Conservation (phyloP, 805 yeast genomes). For the Suhomyces canberraensis region DNA sequence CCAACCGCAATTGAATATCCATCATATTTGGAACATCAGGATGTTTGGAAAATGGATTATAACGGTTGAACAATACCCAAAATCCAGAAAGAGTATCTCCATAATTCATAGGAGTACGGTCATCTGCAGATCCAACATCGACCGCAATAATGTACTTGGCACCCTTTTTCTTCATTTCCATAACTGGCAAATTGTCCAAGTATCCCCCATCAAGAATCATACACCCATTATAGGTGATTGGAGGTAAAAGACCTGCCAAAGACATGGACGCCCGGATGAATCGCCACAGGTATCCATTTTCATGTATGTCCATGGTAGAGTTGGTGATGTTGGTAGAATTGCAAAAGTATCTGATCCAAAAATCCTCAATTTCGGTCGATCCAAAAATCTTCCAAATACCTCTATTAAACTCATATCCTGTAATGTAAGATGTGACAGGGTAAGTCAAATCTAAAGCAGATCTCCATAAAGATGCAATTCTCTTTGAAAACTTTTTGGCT, state of each 20-base stretch:
- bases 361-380: slow-evolving; percentile 88
- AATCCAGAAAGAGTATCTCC: slow-evolving; percentile 92
- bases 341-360: slow-evolving; percentile 86
- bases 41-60: slow-evolving; percentile 84
- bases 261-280: slow-evolving; percentile 96
- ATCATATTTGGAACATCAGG: slow-evolving; percentile 93
- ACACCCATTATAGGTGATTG: slow-evolving; percentile 81
- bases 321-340: slow-evolving; percentile 94
- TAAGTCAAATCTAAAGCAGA: slow-evolving; percentile 80
- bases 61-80: slow-evolving; percentile 83
- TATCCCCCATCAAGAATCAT: slow-evolving; percentile 97
- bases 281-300: slow-evolving; percentile 92
- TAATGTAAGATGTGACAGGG: slow-evolving; percentile 91
- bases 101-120: slow-evolving; percentile 80
- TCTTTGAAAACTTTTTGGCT: slow-evolving; percentile 78
- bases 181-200: slow-evolving; percentile 87
- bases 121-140: slow-evolving; percentile 95
- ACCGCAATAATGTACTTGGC: slow-evolving; percentile 86
- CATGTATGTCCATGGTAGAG: slow-evolving; percentile 92
- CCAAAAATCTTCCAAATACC: slow-evolving; percentile 98
- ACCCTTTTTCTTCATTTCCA: slow-evolving; percentile 87
- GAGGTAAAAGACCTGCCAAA: slow-evolving; percentile 88
- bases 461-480: slow-evolving; percentile 86
- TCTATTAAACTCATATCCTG: slow-evolving; percentile 95
- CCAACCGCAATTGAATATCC: slow-evolving; percentile 88